Evolutionary conservation across 441 rosid species (phyloP), one percentile per base, ranked within the genome.

Genomic region (Sinapis alba): DNA sequence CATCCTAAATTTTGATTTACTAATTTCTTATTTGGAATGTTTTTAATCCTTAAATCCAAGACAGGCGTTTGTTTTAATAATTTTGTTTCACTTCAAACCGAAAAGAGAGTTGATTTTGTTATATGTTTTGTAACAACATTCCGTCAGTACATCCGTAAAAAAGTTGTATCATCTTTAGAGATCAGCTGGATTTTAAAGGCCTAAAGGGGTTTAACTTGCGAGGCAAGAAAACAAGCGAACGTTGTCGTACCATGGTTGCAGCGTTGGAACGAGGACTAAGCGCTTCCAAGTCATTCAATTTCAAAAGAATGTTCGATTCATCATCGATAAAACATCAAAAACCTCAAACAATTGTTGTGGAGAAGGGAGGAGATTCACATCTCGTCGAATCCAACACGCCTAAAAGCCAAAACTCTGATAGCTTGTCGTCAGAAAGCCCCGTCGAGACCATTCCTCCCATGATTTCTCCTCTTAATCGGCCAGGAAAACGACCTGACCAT

Each of bases 181-280:
- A 27, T 71, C 69, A 64, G 20, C 82, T 77, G 73, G 67, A 69
- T 58, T 21, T 76, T 72, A 70, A 61, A 69, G 70, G 68, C 32
- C 41, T 45, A 41, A 58, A 56, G 34, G 74, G 71, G 1, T 73
- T 72, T 68, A 60, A 23, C 81, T 78, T 72, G 77, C 65, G 81
- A 21, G 66, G 74, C 69, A 78, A 73, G 81, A 78, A 78, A 78
- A 43, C 71, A 50, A 69, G 74, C 53, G 81, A 73, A 68, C 81
- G 75, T 68, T 68, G 78, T 73, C 74, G 81, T 72, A 78, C 74
- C 74, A 88, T 92, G 97, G 92, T 87, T 47, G 79, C 84, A 58
- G 81, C 94, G 62, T 71, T 88, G 56, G 84, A 82, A 47, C 84
- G 83, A 7, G 79, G 86, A 68, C 58, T 53, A n/a, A 87, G 82